Conservation (phyloP, 1,284 basidiomycete genomes). For the Coniferiporia sulphurascens region DNA sequence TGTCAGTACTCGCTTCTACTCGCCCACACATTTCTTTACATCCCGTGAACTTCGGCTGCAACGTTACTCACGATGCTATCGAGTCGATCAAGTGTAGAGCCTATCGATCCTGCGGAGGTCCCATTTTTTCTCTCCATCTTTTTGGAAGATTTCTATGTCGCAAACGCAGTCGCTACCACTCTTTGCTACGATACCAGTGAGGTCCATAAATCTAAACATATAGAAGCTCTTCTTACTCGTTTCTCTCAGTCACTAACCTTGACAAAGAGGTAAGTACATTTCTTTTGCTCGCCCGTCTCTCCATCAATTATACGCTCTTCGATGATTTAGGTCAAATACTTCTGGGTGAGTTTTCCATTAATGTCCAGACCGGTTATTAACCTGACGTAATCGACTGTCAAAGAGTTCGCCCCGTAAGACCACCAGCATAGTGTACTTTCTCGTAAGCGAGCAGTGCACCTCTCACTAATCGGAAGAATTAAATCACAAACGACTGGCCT, state of each 20-base stretch:
- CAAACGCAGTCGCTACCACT: not conserved
- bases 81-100: not conserved
- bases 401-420: not conserved
- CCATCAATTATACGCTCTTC: too few species aligned
- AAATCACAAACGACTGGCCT: too few species aligned
- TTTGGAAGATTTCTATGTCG: not conserved
- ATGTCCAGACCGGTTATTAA: too few species aligned
- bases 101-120: not conserved
- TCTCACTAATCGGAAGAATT: too few species aligned
- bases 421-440: not conserved
- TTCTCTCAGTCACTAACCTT: not conserved
- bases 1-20: too few species aligned
- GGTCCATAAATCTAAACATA: not conserved
- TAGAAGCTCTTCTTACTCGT: not conserved
- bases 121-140: not conserved
- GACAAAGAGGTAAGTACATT: constrained; percentile 3
- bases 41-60: too few species aligned
- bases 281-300: not conserved
- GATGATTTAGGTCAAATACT: not conserved
- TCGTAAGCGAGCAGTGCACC: not conserved
- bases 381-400: too few species aligned
- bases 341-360: not conserved
- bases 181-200: constrained; percentile 4
- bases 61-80: constrained; percentile 12
- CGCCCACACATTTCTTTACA: too few species aligned